phyloP scores from a whole-genome alignment of 1,139 yeast species.

The Suhomyces bokatorum region DNA sequence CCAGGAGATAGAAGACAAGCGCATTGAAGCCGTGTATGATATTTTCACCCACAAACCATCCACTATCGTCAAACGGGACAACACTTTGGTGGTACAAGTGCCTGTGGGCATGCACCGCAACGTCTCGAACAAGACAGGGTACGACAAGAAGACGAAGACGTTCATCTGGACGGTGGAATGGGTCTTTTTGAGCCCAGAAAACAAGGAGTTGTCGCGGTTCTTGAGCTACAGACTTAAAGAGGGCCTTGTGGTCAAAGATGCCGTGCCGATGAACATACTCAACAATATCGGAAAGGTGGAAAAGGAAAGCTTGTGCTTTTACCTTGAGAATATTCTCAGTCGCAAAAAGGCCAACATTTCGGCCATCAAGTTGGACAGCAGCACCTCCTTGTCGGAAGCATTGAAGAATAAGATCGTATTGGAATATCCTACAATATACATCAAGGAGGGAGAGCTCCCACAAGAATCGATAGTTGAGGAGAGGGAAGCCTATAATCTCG shows the following conservation, averaged over 20 bases:
- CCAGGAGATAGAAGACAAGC: conserved; percentile 23
- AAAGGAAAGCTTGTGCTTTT: conserved; percentile 29
- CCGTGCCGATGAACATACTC: conserved; percentile 42
- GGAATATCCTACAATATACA: conserved; percentile 73
- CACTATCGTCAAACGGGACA: conserved; percentile 33
- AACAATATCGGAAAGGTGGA: conserved; percentile 19
- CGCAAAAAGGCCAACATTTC: conserved; percentile 17
- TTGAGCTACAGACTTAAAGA: conserved; percentile 52
- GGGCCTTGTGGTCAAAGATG: conserved; percentile 29
- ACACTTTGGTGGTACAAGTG: conserved; percentile 44
- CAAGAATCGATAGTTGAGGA: conserved; percentile 14
- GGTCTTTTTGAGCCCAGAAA: conserved; percentile 42
- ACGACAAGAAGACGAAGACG: conserved; percentile 62
- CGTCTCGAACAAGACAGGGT: conserved; percentile 64
- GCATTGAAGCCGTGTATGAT: conserved; percentile 25
- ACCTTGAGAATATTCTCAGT: conserved; percentile 35
- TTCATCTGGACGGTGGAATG: conserved; percentile 85
- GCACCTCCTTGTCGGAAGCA: conserved; percentile 38
- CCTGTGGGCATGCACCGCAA: conserved; percentile 83
- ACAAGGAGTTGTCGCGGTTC: conserved; percentile 29
- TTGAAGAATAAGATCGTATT: conserved; percentile 60
- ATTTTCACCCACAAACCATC: conserved; percentile 29
- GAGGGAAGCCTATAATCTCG: conserved; percentile 23
- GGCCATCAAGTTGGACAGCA: conserved; percentile 26
- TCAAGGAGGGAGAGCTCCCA: conserved; percentile 24